These are phyloP conservation scores for Perkinsus chesapeaki DNA, from an alignment of 169 alveolate genomes.

Conservation along the genomic window DNA sequence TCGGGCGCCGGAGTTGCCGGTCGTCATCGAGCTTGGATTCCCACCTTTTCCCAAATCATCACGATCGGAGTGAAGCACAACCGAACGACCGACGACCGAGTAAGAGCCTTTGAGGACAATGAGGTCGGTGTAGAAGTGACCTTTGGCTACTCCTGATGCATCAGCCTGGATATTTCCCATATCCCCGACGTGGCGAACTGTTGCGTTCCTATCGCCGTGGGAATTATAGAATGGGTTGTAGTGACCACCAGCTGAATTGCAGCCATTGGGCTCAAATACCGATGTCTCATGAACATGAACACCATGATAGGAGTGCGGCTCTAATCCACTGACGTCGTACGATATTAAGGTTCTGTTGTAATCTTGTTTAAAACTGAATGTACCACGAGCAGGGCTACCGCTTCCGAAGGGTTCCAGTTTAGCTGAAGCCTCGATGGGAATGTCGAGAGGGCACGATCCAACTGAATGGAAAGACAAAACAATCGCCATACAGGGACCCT, in stretches of 20 bases:
- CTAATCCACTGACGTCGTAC: neutral
- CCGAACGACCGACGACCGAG: neutral
- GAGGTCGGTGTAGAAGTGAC: neutral
- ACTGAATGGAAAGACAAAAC: neutral
- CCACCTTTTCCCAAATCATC: neutral
- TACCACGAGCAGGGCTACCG: neutral
- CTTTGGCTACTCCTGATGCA: neutral
- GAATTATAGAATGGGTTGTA: neutral
- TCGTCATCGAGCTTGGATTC: too few relatives aligned
- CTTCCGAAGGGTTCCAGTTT: neutral
- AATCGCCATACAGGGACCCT: too few relatives aligned
- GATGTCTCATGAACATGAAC: neutral
- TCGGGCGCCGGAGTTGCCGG: neutral
- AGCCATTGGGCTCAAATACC: neutral
- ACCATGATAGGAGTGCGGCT: neutral
- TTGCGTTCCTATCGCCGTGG: neutral
- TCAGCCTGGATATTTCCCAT: neutral
- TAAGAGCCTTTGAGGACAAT: neutral
- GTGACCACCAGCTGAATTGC: neutral
- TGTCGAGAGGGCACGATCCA: neutral
- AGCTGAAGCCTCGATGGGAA: neutral
- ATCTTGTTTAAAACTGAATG: neutral
- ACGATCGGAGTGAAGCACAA: neutral
- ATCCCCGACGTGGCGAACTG: neutral
- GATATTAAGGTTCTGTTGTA: neutral